These are phyloP conservation scores for Apiospora arundinis DNA, from an alignment of 2,329 filamentous ascomycete species.

Conservation along the genomic window DNA sequence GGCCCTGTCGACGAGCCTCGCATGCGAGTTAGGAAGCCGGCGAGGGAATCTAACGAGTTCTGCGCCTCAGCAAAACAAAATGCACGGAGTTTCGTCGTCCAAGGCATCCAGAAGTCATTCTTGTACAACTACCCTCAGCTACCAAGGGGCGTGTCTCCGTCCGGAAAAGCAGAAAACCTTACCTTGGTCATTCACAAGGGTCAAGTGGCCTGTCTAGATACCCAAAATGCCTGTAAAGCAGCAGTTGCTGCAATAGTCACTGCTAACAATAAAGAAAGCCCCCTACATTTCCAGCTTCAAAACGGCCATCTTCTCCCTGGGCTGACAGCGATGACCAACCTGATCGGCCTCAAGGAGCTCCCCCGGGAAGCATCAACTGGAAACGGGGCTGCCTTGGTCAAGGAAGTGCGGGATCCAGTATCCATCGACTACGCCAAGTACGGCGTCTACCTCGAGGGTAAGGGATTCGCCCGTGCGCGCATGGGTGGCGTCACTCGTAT, in stretches of 20 bases:
- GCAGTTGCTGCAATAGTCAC: conserved; percentile 20
- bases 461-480: conserved; percentile 47
- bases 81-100: conserved; percentile 42
- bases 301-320: conserved; percentile 57
- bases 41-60: conserved; percentile 33
- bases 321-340: conserved; percentile 54
- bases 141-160: conserved; percentile 6
- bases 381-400: conserved; percentile 50
- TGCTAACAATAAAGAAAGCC: conserved; percentile 28
- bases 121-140: conserved; percentile 33
- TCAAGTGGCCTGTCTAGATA: conserved; percentile 46
- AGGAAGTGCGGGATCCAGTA: conserved; percentile 35
- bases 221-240: conserved; percentile 39
- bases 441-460: conserved; percentile 47
- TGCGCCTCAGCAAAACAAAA: conserved; percentile 33
- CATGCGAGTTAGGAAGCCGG: conserved; percentile 21
- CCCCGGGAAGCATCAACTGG: conserved; percentile 48
- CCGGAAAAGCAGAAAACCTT: conserved; percentile 31
- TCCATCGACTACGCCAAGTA: conserved; percentile 47
- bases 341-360: conserved; percentile 59
- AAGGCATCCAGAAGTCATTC: conserved; percentile 46
- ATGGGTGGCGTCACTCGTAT: conserved; percentile 52
- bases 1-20: background rate
- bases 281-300: conserved; percentile 43
- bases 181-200: conserved; percentile 50